Percentiles rank a stretch among this genome's conserved stretches.
phyloP scores from a whole-genome alignment of 2,329 filamentous ascomycete genomes.

The Trichophyton simii region DNA sequence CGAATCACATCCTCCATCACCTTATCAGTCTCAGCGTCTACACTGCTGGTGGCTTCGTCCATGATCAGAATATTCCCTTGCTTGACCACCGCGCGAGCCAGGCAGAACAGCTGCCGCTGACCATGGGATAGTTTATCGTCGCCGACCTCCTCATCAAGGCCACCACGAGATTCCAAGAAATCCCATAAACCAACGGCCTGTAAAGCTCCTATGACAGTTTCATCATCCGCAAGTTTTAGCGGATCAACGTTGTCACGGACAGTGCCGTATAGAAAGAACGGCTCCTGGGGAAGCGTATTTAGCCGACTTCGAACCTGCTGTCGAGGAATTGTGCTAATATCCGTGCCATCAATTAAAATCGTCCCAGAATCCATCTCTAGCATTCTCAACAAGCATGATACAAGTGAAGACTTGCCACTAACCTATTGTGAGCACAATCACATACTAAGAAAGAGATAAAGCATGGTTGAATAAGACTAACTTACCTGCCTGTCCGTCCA shows the following conservation, averaged over 20 bases:
- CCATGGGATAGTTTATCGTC: slow-evolving; percentile 69
- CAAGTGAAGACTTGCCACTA: slow-evolving; percentile 10
- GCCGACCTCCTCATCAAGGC: neutral
- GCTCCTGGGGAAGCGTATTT: neutral
- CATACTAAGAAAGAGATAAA: neutral
- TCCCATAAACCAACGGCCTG: slow-evolving; percentile 4
- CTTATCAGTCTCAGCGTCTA: slow-evolving; percentile 54
- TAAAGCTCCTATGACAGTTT: neutral
- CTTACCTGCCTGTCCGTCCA: slow-evolving; percentile 13
- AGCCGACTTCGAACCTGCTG: slow-evolving; percentile 2
- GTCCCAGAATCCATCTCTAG: slow-evolving; percentile 4
- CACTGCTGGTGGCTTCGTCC: slow-evolving; percentile 81
- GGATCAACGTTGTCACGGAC: neutral
- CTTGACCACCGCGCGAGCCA: slow-evolving; percentile 83
- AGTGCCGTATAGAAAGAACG: neutral
- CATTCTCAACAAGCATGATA: slow-evolving; percentile 6
- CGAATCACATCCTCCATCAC: slow-evolving; percentile 51
- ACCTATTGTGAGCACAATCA: neutral
- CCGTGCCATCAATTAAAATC: slow-evolving; percentile 7
- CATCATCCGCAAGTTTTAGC: neutral
- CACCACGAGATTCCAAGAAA: neutral
- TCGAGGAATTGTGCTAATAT: slow-evolving; percentile 6
- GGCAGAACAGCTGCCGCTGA: slow-evolving; percentile 82
- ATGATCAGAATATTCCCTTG: slow-evolving; percentile 93
- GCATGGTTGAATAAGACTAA: neutral